Conservation (phyloP, 1,284 basidiomycete species). For the Naganishia cerealis region DNA sequence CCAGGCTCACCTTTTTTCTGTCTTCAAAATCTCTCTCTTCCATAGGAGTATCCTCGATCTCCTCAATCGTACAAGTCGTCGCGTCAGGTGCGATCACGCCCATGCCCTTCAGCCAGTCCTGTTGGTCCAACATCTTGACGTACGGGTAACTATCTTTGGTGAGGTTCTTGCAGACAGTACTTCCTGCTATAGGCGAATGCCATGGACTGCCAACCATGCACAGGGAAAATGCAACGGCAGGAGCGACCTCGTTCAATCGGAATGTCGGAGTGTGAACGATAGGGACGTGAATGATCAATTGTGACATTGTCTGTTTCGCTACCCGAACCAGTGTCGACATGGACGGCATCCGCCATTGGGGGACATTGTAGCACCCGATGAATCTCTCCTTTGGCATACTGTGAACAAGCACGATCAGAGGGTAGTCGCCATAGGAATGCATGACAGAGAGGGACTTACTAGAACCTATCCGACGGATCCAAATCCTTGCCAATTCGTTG, state of each 20-base stretch:
- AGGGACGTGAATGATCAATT: conserved; percentile 54
- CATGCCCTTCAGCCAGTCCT: conserved; percentile 27
- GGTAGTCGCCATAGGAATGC: not conserved
- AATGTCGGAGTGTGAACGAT: conserved; percentile 56
- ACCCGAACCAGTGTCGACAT: conserved; percentile 51
- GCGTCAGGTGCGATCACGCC: conserved; percentile 28
- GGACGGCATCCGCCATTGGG: conserved; percentile 55
- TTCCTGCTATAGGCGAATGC: conserved; percentile 31
- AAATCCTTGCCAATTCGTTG: conserved; percentile 38
- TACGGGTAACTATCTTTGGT: conserved; percentile 10
- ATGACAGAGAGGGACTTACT: conserved; percentile 37
- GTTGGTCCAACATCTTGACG: conserved; percentile 17
- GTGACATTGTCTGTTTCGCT: conserved; percentile 53
- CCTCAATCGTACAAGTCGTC: conserved; percentile 13
- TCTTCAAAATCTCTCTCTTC: conserved; percentile 33
- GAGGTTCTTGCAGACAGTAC: not conserved
- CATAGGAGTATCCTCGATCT: conserved; percentile 26
- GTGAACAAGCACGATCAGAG: conserved; percentile 10
- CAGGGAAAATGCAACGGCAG: conserved; percentile 55
- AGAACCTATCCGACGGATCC: conserved; percentile 40
- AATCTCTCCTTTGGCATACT: conserved; percentile 54
- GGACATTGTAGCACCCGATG: conserved; percentile 54
- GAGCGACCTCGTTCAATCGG: conserved; percentile 51
- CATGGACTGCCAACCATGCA: conserved; percentile 52
- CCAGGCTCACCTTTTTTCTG: conserved; percentile 22